Conservation (phyloP, 2,329 filamentous ascomycete species). For the Phialophora chinensis region DNA sequence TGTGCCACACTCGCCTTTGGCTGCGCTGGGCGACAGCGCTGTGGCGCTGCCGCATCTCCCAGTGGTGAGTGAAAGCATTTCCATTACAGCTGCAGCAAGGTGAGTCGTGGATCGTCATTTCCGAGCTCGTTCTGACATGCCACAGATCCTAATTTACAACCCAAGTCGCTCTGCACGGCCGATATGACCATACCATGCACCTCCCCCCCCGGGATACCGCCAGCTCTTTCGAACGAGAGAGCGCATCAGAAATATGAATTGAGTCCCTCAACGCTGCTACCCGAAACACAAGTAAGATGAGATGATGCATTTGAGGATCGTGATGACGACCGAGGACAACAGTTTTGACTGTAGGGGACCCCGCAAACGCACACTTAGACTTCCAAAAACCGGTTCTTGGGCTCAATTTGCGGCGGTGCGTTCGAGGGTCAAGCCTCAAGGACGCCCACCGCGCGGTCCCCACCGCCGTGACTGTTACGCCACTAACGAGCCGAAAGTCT, state of each 20-base stretch:
- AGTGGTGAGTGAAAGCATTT: background rate
- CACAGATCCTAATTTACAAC: background rate
- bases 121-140: background rate
- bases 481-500: background rate
- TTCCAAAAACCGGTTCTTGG: constrained; percentile 4
- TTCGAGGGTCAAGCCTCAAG: background rate
- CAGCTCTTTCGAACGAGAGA: background rate
- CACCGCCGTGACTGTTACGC: background rate
- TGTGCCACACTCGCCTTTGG: background rate
- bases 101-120: background rate
- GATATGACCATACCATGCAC: background rate
- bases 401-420: background rate
- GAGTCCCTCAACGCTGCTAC: background rate
- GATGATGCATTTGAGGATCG: background rate
- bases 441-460: background rate
- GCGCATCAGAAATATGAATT: background rate
- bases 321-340: background rate
- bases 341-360: background rate
- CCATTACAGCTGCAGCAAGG: background rate
- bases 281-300: background rate
- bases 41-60: background rate
- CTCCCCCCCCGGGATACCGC: background rate
- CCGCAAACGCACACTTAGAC: background rate
- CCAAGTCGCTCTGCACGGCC: background rate
- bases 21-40: background rate